Evolutionary conservation across 1,284 basidiomycete genomes (phyloP).

Genomic region (Sporisorium reilianum): DNA sequence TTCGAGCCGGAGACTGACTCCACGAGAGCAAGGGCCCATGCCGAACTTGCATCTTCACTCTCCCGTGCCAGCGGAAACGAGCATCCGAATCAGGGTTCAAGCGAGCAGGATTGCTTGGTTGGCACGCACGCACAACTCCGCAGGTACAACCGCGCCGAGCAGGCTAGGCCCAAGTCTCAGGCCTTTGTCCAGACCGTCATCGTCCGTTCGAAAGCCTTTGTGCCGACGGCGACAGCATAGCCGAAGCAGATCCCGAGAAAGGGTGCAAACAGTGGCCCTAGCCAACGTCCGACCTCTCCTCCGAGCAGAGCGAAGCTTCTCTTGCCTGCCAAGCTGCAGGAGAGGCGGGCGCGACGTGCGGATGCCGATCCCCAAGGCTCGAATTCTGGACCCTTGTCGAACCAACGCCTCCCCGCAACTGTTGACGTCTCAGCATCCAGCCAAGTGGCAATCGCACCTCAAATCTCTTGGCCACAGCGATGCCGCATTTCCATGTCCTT

Average conservation of each 20-base stretch:
- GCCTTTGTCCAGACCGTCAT: neutral
- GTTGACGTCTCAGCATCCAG: too few relatives aligned
- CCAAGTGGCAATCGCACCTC: neutral
- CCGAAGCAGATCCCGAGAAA: neutral
- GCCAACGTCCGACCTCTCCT: too few relatives aligned
- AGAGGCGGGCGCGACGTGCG: constrained; percentile 1
- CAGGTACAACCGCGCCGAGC: neutral
- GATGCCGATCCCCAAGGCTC: constrained; percentile 15
- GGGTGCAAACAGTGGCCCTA: too few relatives aligned
- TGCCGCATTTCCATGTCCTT: too few relatives aligned
- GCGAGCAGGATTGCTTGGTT: neutral
- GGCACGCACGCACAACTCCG: neutral
- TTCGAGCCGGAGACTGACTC: too few relatives aligned
- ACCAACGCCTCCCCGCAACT: neutral
- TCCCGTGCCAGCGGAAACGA: neutral
- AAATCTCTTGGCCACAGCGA: too few relatives aligned
- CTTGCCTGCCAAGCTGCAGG: neutral
- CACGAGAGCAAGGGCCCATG: neutral
- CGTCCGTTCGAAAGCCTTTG: too few relatives aligned
- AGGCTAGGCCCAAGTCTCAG: neutral
- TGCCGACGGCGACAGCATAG: neutral
- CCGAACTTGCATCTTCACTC: neutral
- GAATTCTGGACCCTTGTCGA: constrained; percentile 22
- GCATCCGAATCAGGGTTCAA: neutral
- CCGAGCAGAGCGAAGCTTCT: too few relatives aligned